These are phyloP conservation scores for Trypanosoma theileri DNA, from an alignment of 208 protist species.

Conservation along the genomic window DNA sequence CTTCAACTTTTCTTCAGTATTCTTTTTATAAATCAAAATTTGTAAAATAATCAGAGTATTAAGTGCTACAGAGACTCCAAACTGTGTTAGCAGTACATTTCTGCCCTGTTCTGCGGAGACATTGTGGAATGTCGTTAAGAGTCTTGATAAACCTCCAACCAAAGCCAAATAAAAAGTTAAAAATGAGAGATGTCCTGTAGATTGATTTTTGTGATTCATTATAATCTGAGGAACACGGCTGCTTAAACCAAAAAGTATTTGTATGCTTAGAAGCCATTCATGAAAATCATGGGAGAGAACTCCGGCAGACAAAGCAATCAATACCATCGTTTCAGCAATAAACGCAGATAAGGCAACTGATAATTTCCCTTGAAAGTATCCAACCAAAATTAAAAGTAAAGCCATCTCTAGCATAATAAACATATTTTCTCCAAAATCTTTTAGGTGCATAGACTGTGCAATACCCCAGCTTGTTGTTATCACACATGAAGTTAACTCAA, in stretches of 20 bases:
- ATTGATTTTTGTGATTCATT: slow-evolving; percentile 61
- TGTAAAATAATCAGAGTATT: slow-evolving; percentile 72
- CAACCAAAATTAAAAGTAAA: slow-evolving; percentile 66
- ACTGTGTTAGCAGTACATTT: slow-evolving; percentile 66
- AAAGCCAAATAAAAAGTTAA: slow-evolving; percentile 84
- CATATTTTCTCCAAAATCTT: slow-evolving; percentile 81
- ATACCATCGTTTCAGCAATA: slow-evolving; percentile 26
- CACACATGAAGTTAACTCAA: slow-evolving; percentile 79
- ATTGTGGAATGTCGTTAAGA: slow-evolving; percentile 82
- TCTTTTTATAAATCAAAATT: slow-evolving; percentile 57
- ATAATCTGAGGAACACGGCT: slow-evolving; percentile 83
- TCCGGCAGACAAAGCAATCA: slow-evolving; percentile 46
- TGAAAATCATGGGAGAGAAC: slow-evolving; percentile 47
- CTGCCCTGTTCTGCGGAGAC: slow-evolving; percentile 81
- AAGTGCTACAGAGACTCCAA: slow-evolving; percentile 51
- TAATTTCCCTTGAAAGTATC: slow-evolving; percentile 52
- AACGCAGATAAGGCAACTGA: slow-evolving; percentile 33
- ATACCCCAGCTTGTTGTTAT: slow-evolving; percentile 82
- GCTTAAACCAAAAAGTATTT: slow-evolving; percentile 67
- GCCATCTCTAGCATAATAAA: slow-evolving; percentile 73
- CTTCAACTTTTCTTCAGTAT: not conserved
- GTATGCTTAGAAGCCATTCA: slow-evolving; percentile 49
- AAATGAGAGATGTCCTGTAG: slow-evolving; percentile 76
- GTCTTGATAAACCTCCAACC: slow-evolving; percentile 61
- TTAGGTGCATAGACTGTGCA: slow-evolving; percentile 58